phyloP scores from a whole-genome alignment of 495 filamentous ascomycete species.

The Trichoderma parareesei region DNA sequence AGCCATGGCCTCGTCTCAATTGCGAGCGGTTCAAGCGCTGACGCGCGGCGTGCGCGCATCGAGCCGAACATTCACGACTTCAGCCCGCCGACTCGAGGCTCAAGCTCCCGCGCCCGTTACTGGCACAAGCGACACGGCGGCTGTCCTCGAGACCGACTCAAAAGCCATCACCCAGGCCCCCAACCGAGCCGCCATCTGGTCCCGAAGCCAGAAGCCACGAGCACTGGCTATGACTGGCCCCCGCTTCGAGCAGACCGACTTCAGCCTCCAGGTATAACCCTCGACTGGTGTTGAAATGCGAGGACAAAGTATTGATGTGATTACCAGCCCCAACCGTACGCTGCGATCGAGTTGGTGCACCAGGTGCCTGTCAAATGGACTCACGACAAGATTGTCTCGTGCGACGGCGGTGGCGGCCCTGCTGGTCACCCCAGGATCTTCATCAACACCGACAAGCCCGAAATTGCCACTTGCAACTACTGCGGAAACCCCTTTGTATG shows the following conservation, averaged over 20 bases:
- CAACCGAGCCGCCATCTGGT: constrained; percentile 75
- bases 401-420: constrained; percentile 90
- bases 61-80: constrained; percentile 29
- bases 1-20: constrained; percentile 52
- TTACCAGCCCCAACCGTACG: constrained; percentile 68
- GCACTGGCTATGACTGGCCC: constrained; percentile 81
- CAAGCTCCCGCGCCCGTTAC: constrained; percentile 40
- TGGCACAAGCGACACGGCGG: constrained; percentile 46
- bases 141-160: constrained; percentile 51
- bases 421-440: constrained; percentile 87
- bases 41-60: constrained; percentile 23
- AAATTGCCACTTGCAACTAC: constrained; percentile 84
- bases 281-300: neutral
- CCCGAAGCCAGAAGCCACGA: constrained; percentile 70
- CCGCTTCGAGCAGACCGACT: constrained; percentile 92
- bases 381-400: constrained; percentile 69
- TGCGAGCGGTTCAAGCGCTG: constrained; percentile 32
- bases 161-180: constrained; percentile 68
- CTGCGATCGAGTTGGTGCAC: constrained; percentile 94
- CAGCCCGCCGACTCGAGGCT: constrained; percentile 31
- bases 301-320: constrained; percentile 7
- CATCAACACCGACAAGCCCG: constrained; percentile 96
- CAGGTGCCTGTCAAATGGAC: constrained; percentile 90
- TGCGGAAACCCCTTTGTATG: constrained; percentile 93
- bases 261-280: constrained; percentile 70